phyloP scores from a whole-genome alignment of 345 rosid species.

The Turnera subulata region DNA sequence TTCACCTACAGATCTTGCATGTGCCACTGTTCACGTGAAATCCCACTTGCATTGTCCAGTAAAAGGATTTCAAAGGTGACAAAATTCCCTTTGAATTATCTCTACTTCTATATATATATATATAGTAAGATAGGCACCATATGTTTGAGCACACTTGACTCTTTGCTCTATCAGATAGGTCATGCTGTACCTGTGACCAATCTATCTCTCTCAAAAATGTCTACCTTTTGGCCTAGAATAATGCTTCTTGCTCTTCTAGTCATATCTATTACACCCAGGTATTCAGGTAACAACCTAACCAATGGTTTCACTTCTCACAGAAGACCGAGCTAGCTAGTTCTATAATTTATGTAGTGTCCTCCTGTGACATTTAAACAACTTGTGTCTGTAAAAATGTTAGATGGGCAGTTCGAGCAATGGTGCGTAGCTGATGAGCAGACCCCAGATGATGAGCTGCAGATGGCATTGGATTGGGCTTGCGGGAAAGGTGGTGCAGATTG shows the following conservation, averaged over 20 bases:
- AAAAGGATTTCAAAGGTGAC: neutral
- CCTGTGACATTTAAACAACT: neutral
- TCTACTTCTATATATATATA: neutral
- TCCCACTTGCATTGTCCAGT: neutral
- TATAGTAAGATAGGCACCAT: slow-evolving; percentile 3
- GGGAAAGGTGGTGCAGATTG: slow-evolving; percentile 62
- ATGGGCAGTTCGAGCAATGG: slow-evolving; percentile 64
- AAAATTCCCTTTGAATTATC: neutral
- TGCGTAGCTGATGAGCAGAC: slow-evolving; percentile 78
- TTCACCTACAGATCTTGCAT: neutral
- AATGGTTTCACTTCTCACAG: neutral
- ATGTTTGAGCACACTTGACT: neutral
- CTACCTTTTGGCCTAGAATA: slow-evolving; percentile 37
- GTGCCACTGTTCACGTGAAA: slow-evolving; percentile 2
- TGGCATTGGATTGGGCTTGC: slow-evolving; percentile 72
- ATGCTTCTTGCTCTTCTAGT: slow-evolving; percentile 38
- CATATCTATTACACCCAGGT: slow-evolving; percentile 29
- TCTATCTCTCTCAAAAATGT: slow-evolving; percentile 21
- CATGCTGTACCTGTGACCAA: neutral
- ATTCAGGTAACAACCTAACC: slow-evolving; percentile 32
- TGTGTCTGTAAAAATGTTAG: slow-evolving; percentile 14
- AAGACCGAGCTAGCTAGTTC: neutral
- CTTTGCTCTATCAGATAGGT: neutral
- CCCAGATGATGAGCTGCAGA: slow-evolving; percentile 56
- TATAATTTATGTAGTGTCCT: neutral